These are phyloP conservation scores for Capsicum baccatum DNA, from an alignment of 257 asterid genomes.

Conservation along the genomic window DNA sequence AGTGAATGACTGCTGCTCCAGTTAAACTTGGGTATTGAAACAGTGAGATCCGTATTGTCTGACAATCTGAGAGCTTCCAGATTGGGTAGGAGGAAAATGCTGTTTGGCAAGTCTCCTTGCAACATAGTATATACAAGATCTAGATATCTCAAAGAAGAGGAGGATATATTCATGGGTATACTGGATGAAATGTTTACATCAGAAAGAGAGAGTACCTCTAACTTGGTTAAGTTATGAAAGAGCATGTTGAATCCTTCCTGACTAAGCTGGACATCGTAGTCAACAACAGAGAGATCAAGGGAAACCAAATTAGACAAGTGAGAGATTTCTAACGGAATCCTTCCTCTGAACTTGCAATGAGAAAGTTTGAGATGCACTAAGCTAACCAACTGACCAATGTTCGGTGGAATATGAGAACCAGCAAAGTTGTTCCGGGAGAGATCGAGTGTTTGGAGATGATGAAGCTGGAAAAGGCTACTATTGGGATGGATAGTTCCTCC, in stretches of 20 bases:
- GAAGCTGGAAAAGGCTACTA: slow-evolving; percentile 16
- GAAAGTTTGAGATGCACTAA: slow-evolving; percentile 25
- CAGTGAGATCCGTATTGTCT: rapidly evolving
- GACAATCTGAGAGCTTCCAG: neutral
- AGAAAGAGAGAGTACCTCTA: too few relatives aligned
- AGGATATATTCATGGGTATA: neutral
- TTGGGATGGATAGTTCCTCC: slow-evolving; percentile 9
- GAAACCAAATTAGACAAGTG: neutral
- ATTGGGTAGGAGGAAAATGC: neutral
- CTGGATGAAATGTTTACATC: too few relatives aligned
- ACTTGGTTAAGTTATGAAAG: too few relatives aligned
- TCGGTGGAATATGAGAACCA: neutral
- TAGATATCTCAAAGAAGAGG: slow-evolving; percentile 20
- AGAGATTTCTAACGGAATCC: neutral
- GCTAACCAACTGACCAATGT: neutral
- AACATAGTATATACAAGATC: rapidly evolving
- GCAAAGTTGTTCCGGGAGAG: neutral
- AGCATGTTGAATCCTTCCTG: neutral
- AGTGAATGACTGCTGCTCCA: neutral
- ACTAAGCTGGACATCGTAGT: rapidly evolving
- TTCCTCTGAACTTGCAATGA: neutral
- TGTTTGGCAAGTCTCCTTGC: neutral
- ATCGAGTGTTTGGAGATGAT: neutral
- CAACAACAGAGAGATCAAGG: neutral
- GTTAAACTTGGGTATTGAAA: neutral